A percentile compares a stretch with the other conserved stretches of the same genome.
phyloP scores from a whole-genome alignment of 2,329 filamentous ascomycete species.

The Helminthosporium solani region DNA sequence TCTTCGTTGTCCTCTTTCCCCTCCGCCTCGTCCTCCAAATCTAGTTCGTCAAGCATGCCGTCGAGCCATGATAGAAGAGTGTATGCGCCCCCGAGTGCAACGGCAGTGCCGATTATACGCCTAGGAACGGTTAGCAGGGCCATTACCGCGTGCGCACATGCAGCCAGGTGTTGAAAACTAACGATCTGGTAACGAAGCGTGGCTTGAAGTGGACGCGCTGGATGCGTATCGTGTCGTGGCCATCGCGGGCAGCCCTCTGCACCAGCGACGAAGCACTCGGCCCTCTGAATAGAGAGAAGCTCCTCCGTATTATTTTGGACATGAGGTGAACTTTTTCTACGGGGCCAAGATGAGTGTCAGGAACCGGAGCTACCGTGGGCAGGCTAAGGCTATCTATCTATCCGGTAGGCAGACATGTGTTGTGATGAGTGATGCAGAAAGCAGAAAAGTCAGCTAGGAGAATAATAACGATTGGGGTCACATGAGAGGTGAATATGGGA shows the following conservation, averaged over 20 bases:
- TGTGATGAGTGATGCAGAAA: background rate
- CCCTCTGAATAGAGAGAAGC: constrained; percentile 38
- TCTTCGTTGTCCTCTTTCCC: constrained; percentile 29
- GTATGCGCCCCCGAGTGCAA: constrained; percentile 21
- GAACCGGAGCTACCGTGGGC: constrained; percentile 13
- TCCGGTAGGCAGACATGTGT: background rate
- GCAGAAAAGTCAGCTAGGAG: background rate
- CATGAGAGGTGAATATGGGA: no score
- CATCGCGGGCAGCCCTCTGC: constrained; percentile 30
- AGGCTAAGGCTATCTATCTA: background rate
- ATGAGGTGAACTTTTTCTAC: constrained; percentile 44
- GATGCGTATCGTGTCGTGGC: constrained; percentile 32
- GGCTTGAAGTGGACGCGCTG: constrained; percentile 45
- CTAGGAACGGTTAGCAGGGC: constrained; percentile 11
- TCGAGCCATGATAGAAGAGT: constrained; percentile 24
- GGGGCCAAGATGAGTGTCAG: constrained; percentile 7
- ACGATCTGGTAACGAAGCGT: constrained; percentile 40
- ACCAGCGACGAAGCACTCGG: constrained; percentile 24
- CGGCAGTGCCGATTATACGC: constrained; percentile 25
- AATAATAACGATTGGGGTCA: background rate
- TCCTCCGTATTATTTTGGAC: constrained; percentile 39
- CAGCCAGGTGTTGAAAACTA: constrained; percentile 13
- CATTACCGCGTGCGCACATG: constrained; percentile 10
- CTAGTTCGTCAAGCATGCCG: constrained; percentile 19
- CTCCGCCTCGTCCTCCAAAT: constrained; percentile 13